These are phyloP conservation scores for Septoria linicola DNA, from an alignment of 2,329 filamentous ascomycete species.

Conservation along the genomic window DNA sequence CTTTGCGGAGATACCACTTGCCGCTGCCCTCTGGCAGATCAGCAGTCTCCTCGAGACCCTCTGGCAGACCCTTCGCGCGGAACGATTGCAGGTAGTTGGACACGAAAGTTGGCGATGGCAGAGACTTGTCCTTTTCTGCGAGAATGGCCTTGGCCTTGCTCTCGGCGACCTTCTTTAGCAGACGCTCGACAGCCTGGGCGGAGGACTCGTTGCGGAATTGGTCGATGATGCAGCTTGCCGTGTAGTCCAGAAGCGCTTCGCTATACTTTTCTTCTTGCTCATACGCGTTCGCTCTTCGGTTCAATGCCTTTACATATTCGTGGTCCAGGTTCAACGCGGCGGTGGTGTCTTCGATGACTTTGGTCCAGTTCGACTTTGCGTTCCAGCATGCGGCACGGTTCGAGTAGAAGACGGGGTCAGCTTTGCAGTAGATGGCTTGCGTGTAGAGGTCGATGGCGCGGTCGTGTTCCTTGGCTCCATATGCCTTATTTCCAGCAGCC, in stretches of 20 bases:
- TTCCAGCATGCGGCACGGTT: slow-evolving; percentile 98
- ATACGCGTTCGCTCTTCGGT: slow-evolving; percentile 93
- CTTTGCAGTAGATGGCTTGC: slow-evolving; percentile 93
- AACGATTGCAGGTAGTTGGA: slow-evolving; percentile 99
- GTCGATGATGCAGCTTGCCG: slow-evolving; percentile 98
- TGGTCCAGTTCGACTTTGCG: slow-evolving; percentile 86
- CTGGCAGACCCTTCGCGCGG: slow-evolving; percentile 75
- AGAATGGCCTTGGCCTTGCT: slow-evolving; percentile 89
- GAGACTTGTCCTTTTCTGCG: slow-evolving; percentile 73
- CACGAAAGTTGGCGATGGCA: slow-evolving; percentile 94
- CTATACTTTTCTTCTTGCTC: slow-evolving; percentile 89
- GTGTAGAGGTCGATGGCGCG: slow-evolving; percentile 92
- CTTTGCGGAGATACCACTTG: slow-evolving; percentile 80
- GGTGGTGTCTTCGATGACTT: slow-evolving; percentile 94
- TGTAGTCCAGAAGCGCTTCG: slow-evolving; percentile 95
- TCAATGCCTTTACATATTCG: slow-evolving; percentile 96
- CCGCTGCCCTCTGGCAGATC: slow-evolving; percentile 76
- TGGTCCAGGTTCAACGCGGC: slow-evolving; percentile 90
- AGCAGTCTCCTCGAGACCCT: slow-evolving; percentile 76
- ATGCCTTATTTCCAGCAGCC: slow-evolving; percentile 93
- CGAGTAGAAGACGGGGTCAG: slow-evolving; percentile 97
- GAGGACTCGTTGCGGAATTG: slow-evolving; percentile 90
- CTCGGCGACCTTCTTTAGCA: slow-evolving; percentile 96
- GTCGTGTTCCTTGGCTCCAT: slow-evolving; percentile 90
- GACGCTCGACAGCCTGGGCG: slow-evolving; percentile 83